phyloP scores from a whole-genome alignment of 768 basidiomycete species.

The Collybia nuda region DNA sequence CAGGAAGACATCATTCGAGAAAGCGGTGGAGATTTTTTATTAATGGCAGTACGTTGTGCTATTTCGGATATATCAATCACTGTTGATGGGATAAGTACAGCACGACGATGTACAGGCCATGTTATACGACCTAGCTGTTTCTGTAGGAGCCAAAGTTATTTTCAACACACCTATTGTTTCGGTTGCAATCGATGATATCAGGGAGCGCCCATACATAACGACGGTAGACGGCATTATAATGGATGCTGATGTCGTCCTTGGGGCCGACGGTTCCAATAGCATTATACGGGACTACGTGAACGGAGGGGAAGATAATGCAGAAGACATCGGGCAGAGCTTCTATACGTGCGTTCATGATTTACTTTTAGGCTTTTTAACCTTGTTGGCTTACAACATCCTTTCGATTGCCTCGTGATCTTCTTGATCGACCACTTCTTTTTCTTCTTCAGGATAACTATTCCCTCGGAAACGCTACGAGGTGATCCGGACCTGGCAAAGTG shows the following conservation, averaged over 20 bases:
- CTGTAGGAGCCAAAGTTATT: slow-evolving; percentile 37
- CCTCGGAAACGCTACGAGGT: slow-evolving; percentile 30
- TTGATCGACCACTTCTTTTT: neutral
- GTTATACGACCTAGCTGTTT: slow-evolving; percentile 40
- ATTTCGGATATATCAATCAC: neutral
- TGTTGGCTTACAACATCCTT: too few relatives aligned
- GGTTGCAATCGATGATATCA: slow-evolving; percentile 26
- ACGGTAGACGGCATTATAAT: slow-evolving; percentile 34
- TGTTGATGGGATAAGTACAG: slow-evolving; percentile 21
- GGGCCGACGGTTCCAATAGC: slow-evolving; percentile 49
- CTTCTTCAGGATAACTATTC: slow-evolving; percentile 31
- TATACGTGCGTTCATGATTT: slow-evolving; percentile 33
- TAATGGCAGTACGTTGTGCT: slow-evolving; percentile 42
- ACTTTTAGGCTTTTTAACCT: neutral
- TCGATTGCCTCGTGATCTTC: neutral
- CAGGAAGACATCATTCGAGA: slow-evolving; percentile 46
- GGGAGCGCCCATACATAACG: slow-evolving; percentile 20
- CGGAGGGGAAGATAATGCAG: slow-evolving; percentile 24
- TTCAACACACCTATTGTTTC: slow-evolving; percentile 26
- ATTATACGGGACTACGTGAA: slow-evolving; percentile 35
- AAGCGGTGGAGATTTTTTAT: slow-evolving; percentile 47
- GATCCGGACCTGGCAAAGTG: slow-evolving; percentile 37
- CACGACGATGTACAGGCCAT: slow-evolving; percentile 44
- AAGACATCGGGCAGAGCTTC: slow-evolving; percentile 27
- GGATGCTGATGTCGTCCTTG: slow-evolving; percentile 46